These are phyloP conservation scores for Lactarius quietus DNA, from an alignment of 768 basidiomycete species.

Conservation along the genomic window DNA sequence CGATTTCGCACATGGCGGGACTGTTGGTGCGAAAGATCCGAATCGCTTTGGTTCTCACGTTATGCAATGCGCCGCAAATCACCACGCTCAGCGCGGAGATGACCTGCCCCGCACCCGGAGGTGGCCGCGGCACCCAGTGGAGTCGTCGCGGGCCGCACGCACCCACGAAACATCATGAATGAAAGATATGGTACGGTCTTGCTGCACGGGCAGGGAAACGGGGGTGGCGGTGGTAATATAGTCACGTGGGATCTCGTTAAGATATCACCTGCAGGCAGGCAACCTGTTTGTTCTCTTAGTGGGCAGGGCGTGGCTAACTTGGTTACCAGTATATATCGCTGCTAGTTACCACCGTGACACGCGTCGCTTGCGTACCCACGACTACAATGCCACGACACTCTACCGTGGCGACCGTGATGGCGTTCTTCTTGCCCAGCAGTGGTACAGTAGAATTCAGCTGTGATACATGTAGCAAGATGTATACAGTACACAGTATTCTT, in stretches of 20 bases:
- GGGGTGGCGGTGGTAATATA: neutral
- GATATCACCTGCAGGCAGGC: neutral
- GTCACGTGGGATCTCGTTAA: neutral
- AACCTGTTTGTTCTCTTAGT: neutral
- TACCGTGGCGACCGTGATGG: neutral
- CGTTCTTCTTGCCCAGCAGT: neutral
- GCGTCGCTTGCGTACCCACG: neutral
- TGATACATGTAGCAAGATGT: neutral
- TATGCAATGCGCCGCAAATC: neutral
- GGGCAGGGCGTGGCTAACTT: neutral
- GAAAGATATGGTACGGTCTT: too few relatives aligned
- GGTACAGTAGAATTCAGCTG: neutral
- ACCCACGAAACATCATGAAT: too few relatives aligned
- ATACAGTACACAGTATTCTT: too few relatives aligned
- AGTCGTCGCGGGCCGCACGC: neutral
- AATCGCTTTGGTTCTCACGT: neutral
- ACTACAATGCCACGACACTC: neutral
- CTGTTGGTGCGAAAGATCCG: neutral
- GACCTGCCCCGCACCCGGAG: neutral
- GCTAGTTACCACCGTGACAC: neutral
- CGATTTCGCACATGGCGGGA: neutral
- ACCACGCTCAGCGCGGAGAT: neutral
- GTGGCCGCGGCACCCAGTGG: neutral
- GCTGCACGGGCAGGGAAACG: neutral
- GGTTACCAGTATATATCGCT: neutral